Base-by-base conservation (phyloP, 2,329 filamentous ascomycete species). In the Aureobasidium sp. region DNA sequence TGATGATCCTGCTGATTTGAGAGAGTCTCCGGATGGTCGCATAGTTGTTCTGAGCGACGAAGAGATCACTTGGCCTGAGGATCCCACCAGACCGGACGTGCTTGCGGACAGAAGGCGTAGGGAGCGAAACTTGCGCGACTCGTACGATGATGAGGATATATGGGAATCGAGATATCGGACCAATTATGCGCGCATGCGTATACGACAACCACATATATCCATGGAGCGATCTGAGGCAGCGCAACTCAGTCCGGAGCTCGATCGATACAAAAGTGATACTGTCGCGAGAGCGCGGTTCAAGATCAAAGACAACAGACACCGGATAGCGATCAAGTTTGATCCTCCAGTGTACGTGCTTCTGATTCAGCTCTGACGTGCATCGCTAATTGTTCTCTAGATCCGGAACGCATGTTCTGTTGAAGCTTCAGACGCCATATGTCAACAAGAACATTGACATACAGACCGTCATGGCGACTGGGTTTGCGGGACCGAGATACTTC, bases 361-460 rank as follows among this genome's bases (percentile, higher is more conserved):
- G 5, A n/a, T 14, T 5, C 15, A 20, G 31, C 34, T 34, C 17
- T 49, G 7, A 5, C 39, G 20, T 5, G 11, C 36, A 37, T n/a
- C 34, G 45, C 63, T 65, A 56, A 64, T 39, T 17, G 3, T 5
- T 22, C 8, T 27, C 36, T 64, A 84, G 82, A 9, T 90, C 89
- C 12, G 90, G 89, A 5, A 84, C 90, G 62, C 95, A 89, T 72
- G 88, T 97, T 58, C 76, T 97, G 45, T 79, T 97, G 66, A 97
- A 97, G 78, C 84, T 97, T 73, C 97, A 91, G 89, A 91, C 87
- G 68, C 88, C 89, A 1, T 84, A 84, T 63, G 82, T 85, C 29
- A 84, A 87, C 52, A 80, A 83, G 4, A 96, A 95, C 69, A 95
- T 97, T 66, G 91, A 96, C 71, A 91, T 97, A 42, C 89, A 96